phyloP scores from a whole-genome alignment of 805 yeast species.

The Ogataea neopini region DNA sequence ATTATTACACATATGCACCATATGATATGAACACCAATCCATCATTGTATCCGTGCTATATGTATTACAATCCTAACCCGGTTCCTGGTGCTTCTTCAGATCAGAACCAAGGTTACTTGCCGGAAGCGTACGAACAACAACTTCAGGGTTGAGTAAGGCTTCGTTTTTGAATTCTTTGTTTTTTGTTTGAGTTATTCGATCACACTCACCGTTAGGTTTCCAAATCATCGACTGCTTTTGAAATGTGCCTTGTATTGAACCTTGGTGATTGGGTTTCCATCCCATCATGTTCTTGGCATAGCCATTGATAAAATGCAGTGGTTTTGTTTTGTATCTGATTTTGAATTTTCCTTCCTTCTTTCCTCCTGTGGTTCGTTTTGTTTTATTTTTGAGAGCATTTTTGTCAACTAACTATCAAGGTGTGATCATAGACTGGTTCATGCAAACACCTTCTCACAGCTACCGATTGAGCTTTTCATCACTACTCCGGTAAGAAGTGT shows the following conservation, averaged over 20 bases:
- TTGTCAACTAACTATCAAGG: background rate
- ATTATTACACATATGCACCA: slow-evolving; percentile 32
- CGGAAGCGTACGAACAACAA: slow-evolving; percentile 22
- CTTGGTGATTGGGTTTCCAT: background rate
- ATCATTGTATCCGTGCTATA: slow-evolving; percentile 33
- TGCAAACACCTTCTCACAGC: background rate
- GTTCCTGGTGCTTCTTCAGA: slow-evolving; percentile 24
- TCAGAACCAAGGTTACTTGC: slow-evolving; percentile 14
- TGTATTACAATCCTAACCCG: slow-evolving; percentile 33
- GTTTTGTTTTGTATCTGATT: background rate
- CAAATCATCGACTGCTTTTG: background rate
- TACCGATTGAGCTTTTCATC: slow-evolving; percentile 4
- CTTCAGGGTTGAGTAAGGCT: background rate
- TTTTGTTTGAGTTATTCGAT: background rate
- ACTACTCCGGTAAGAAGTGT: slow-evolving; percentile 1
- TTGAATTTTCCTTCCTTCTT: background rate
- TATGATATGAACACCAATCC: slow-evolving; percentile 26
- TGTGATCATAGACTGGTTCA: background rate
- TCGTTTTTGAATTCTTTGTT: too few relatives aligned
- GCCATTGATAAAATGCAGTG: background rate
- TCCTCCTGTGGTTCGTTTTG: background rate
- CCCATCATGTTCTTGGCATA: background rate
- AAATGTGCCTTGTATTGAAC: background rate
- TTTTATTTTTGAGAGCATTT: background rate
- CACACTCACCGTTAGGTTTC: background rate